Evolutionary conservation across 2,329 filamentous ascomycete species (phyloP).

Genomic region (Alternaria gaisen): DNA sequence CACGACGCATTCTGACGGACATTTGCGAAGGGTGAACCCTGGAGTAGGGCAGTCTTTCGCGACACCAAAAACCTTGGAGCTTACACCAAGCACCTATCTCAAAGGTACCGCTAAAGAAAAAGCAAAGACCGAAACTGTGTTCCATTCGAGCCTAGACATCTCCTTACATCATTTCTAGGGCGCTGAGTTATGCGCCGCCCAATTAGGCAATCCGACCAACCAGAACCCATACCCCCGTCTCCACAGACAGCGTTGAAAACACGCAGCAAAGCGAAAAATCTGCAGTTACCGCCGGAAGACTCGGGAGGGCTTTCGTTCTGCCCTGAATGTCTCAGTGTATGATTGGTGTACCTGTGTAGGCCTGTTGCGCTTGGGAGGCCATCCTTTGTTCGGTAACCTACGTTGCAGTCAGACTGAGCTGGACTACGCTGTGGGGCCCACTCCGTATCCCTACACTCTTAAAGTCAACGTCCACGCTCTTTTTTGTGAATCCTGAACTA

Average conservation of each 20-base stretch:
- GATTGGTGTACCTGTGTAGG: conserved; percentile 1
- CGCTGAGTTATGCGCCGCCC: conserved; percentile 8
- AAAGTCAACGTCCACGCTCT: conserved; percentile 4
- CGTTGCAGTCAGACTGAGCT: neutral
- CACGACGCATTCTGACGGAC: conserved; percentile 1
- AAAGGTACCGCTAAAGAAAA: neutral
- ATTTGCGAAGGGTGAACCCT: neutral
- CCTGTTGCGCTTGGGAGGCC: neutral
- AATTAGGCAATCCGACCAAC: conserved; percentile 15
- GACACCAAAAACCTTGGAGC: conserved; percentile 1
- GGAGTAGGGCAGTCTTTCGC: neutral
- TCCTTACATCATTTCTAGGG: conserved; percentile 3
- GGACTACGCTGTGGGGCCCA: neutral
- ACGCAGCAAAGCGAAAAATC: conserved; percentile 10
- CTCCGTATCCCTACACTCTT: neutral
- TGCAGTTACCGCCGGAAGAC: conserved; percentile 9
- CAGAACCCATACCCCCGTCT: neutral
- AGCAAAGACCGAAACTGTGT: conserved; percentile 3
- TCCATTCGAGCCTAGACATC: conserved; percentile 3
- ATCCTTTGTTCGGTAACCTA: conserved; percentile 4
- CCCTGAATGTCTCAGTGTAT: conserved; percentile 15
- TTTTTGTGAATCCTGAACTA: neutral
- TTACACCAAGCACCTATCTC: conserved; percentile 1
- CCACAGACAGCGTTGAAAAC: conserved; percentile 4
- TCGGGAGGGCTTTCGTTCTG: conserved; percentile 2